phyloP scores from a whole-genome alignment of 2,329 filamentous ascomycete genomes.

The Chrysoporthe puriensis region DNA sequence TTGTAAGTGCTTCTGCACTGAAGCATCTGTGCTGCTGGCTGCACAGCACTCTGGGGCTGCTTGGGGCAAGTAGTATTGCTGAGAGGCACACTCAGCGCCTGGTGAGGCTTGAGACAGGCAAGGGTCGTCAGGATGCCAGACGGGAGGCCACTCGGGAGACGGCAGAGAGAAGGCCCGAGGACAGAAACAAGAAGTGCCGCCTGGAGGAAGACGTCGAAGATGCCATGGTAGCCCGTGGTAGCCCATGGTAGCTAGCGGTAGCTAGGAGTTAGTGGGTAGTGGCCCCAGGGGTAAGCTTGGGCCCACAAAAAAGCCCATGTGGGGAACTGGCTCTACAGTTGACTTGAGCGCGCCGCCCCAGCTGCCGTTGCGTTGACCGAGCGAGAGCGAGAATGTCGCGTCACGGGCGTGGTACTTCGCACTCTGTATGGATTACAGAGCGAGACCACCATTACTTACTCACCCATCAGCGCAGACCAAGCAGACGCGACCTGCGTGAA shows the following conservation, averaged over 20 bases:
- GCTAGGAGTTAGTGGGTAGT: not conserved
- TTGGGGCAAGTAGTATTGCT: not conserved
- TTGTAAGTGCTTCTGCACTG: not conserved
- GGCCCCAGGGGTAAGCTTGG: constrained; percentile 1
- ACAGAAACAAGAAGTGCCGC: not conserved
- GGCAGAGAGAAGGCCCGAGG: too few relatives aligned
- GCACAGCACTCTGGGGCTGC: not conserved
- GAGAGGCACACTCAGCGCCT: not conserved
- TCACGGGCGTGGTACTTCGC: not conserved
- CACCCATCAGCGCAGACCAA: constrained; percentile 8
- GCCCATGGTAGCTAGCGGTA: too few relatives aligned
- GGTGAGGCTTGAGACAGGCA: not conserved
- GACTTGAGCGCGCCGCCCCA: constrained; percentile 8
- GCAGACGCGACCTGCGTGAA: not conserved
- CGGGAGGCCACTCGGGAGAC: too few relatives aligned
- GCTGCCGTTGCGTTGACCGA: constrained; percentile 2
- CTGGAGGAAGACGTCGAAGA: not conserved
- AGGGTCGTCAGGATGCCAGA: too few relatives aligned
- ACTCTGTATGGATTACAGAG: not conserved
- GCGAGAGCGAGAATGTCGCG: not conserved
- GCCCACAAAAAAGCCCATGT: constrained; percentile 24
- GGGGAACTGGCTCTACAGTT: constrained; percentile 10
- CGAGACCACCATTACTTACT: not conserved
- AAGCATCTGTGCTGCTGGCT: not conserved
- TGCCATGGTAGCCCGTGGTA: too few relatives aligned